Conservation (phyloP, 106 monocot genomes). For the Alisma plantagoaquatica region DNA sequence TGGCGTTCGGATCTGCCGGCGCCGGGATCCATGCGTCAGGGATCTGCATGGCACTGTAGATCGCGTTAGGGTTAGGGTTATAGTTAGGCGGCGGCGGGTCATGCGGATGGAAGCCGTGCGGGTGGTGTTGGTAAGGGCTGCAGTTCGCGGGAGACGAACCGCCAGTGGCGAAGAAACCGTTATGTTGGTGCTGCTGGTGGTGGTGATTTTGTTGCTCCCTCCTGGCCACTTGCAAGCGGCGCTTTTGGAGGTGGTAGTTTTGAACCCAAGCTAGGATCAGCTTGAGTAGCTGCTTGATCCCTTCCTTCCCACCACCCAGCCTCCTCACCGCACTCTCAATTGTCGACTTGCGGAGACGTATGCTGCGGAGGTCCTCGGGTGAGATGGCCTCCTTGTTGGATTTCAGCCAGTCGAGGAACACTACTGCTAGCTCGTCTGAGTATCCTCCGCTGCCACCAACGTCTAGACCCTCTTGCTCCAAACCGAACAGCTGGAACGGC, state of each 20-base stretch:
- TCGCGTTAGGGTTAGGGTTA: slow-evolving; percentile 23
- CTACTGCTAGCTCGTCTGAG: slow-evolving; percentile 37
- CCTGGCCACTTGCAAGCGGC: slow-evolving; percentile 2
- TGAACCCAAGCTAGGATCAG: slow-evolving; percentile 93
- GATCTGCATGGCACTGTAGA: background rate
- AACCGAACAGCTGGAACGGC: no score
- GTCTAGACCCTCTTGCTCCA: no score
- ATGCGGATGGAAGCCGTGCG: background rate
- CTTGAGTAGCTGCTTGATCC: slow-evolving; percentile 62
- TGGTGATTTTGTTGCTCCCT: no score
- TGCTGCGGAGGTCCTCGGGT: slow-evolving; percentile 63
- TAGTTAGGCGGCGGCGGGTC: background rate
- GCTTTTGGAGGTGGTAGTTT: slow-evolving; percentile 66
- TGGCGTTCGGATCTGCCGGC: slow-evolving; percentile 4
- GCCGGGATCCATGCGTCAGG: slow-evolving; percentile 6
- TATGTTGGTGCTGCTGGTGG: background rate
- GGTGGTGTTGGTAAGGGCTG: background rate
- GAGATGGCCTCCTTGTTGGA: slow-evolving; percentile 72
- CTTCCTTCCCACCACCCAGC: slow-evolving; percentile 63
- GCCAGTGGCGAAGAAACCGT: no score
- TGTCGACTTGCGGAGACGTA: slow-evolving; percentile 66
- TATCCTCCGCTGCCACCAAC: background rate
- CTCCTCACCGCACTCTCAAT: slow-evolving; percentile 54
- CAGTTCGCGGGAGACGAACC: no score
- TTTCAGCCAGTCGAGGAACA: slow-evolving; percentile 89